A percentile compares a stretch with the other conserved stretches of the same genome.
These are phyloP conservation scores for Coemansia sp. DNA, from an alignment of 192 early-diverging fungal species.

Conservation along the genomic window DNA sequence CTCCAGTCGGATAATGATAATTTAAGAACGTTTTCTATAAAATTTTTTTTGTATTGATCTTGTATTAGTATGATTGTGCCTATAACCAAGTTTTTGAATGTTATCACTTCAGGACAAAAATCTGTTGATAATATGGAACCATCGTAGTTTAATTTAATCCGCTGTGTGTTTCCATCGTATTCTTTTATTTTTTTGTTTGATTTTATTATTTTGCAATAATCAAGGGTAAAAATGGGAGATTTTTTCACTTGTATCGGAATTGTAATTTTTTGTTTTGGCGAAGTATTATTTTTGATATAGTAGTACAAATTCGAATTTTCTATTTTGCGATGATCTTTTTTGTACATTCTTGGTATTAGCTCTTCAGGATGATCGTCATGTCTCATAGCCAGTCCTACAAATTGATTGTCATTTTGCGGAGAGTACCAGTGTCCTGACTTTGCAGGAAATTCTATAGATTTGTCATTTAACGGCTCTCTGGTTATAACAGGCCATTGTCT, in stretches of 20 bases:
- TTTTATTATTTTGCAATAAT: slow-evolving; percentile 3
- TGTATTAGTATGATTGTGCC: neutral
- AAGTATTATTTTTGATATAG: slow-evolving; percentile 8
- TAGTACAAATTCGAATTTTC: slow-evolving; percentile 13
- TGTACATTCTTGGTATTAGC: slow-evolving; percentile 18
- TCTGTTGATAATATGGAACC: slow-evolving; percentile 10
- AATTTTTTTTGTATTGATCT: too few species aligned
- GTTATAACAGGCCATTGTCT: slow-evolving; percentile 12
- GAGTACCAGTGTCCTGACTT: slow-evolving; percentile 19
- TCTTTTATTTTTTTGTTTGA: slow-evolving; percentile 12
- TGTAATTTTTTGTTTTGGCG: neutral
- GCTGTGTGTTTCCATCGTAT: slow-evolving; percentile 6
- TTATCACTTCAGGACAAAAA: slow-evolving; percentile 7
- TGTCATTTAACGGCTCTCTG: neutral
- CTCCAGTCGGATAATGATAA: too few species aligned
- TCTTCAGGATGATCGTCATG: slow-evolving; percentile 22
- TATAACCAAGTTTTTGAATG: slow-evolving; percentile 9
- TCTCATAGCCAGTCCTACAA: slow-evolving; percentile 14
- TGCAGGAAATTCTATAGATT: slow-evolving; percentile 21
- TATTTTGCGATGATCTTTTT: slow-evolving; percentile 13
- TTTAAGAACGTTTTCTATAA: too few species aligned
- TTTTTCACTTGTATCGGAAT: neutral
- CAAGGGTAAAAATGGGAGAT: slow-evolving; percentile 5
- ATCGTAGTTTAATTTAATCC: slow-evolving; percentile 14
- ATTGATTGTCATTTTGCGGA: slow-evolving; percentile 7